Conservation (phyloP, 1,284 basidiomycete species). For the Malassezia furfur region DNA sequence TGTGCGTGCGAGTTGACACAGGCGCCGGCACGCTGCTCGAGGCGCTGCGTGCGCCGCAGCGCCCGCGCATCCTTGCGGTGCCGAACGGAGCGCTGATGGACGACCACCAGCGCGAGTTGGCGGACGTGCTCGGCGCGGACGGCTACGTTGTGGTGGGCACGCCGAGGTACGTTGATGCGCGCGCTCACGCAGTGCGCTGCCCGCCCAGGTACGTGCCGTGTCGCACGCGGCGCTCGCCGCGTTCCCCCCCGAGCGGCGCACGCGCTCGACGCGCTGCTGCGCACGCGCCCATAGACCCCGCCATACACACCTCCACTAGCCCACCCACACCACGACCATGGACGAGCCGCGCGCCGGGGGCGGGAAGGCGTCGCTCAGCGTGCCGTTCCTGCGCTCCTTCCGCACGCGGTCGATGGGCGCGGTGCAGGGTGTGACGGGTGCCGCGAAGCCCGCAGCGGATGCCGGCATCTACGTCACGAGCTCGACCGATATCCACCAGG, state of each 20-base stretch:
- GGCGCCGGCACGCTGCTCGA: constrained; percentile 91
- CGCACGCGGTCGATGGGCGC: constrained; percentile 8
- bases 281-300: neutral
- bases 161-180: constrained; percentile 1
- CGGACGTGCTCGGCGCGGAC: constrained; percentile 52
- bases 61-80: constrained; percentile 69
- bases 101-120: constrained; percentile 86
- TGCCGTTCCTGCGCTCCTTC: constrained; percentile 19
- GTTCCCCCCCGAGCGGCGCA: neutral
- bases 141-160: constrained; percentile 1
- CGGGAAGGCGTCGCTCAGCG: constrained; percentile 10
- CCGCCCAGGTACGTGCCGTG: neutral
- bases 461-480: neutral
- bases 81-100: constrained; percentile 81
- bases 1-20: constrained; percentile 45
- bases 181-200: neutral
- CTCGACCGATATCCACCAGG: neutral
- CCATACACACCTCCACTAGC: constrained; percentile 7
- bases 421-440: neutral
- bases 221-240: neutral
- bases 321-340: neutral
- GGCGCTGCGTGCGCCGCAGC: constrained; percentile 56
- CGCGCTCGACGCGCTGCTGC: constrained; percentile 2
- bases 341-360: neutral
- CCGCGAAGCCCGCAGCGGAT: neutral